phyloP scores from a whole-genome alignment of 2,329 filamentous ascomycete species.

The Tolypocladium paradoxum region DNA sequence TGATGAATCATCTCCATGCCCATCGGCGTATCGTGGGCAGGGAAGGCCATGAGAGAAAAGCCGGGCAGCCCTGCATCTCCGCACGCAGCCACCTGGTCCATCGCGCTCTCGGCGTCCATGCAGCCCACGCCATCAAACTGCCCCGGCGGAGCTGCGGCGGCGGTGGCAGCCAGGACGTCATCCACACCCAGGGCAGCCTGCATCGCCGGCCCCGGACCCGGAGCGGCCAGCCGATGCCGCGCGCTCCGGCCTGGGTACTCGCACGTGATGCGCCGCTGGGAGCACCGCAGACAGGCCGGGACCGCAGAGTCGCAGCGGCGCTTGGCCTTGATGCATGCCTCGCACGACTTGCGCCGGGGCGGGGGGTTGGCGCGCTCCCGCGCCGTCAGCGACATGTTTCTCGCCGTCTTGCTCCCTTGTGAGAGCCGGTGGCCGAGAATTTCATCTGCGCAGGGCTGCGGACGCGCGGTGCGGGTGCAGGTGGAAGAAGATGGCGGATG shows the following conservation, averaged over 20 bases:
- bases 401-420: background rate
- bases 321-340: constrained; percentile 45
- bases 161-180: too few species aligned
- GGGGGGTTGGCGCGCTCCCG: constrained; percentile 32
- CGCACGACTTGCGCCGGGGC: constrained; percentile 43
- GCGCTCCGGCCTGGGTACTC: constrained; percentile 23
- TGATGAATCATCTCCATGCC: constrained; percentile 11
- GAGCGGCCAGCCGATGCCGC: background rate
- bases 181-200: too few species aligned
- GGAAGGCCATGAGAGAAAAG: constrained; percentile 5
- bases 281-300: constrained; percentile 42
- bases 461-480: background rate
- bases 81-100: background rate
- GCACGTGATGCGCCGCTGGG: constrained; percentile 35
- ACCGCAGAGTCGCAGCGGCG: constrained; percentile 42
- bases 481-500: background rate
- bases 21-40: constrained; percentile 8
- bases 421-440: background rate
- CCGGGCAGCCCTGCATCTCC: constrained; percentile 7
- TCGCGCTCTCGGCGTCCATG: background rate
- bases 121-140: background rate
- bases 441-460: background rate
- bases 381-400: constrained; percentile 17
- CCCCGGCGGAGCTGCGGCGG: background rate
- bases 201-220: too few species aligned